Evolutionary conservation across 148 eudicot genomes (phyloP), one percentile per base, ranked within the genome.

Genomic region (Nepenthes gracilis): DNA sequence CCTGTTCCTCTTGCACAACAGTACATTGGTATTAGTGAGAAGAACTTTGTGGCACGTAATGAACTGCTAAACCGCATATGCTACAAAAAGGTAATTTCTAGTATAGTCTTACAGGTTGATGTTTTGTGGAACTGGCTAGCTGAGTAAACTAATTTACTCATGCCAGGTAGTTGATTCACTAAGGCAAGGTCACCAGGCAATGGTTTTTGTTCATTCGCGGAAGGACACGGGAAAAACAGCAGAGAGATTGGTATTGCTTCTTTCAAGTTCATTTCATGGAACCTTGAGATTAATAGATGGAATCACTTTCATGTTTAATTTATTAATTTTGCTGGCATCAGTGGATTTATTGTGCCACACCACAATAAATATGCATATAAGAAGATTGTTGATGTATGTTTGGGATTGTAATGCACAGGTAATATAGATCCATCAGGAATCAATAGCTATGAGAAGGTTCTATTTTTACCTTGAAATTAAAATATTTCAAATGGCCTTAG

Each of bases 1-100:
- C 98, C 98, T 43, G 98, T 93, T 65, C 98, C 98, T 69, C 98
- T 93, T 67, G 90, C 93, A 10, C 98, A 93, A 63, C 91, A 86
- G 70, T 93, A 93, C 73, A 86, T 93, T 74, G 98, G 98, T 63
- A 84, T 93, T 59, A 84, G 80, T 65, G 98, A 93, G 75, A 84
- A 75, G 57, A 93, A 82, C 67, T 86, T 75, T 72, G 52, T 63
- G 69, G 95, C 96, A 60, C 96, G 98, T 60, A 88, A 68, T 72
- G 84, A 85, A 57, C 70, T 93, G 75, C 70, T 78, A 70, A 80
- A 93, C 73, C 81, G 84, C 64, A 83, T 93, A 64, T 93, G 98
- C 82, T 88, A 80, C 81, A 73, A 82, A 57, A 88, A 93, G 91
- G 98, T 90, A 60, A 9, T 47, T 54, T 65, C 12, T n/a, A n/a